Base-by-base conservation (phyloP, 2,329 filamentous ascomycete species). In the Incumbomyces delicatus region DNA sequence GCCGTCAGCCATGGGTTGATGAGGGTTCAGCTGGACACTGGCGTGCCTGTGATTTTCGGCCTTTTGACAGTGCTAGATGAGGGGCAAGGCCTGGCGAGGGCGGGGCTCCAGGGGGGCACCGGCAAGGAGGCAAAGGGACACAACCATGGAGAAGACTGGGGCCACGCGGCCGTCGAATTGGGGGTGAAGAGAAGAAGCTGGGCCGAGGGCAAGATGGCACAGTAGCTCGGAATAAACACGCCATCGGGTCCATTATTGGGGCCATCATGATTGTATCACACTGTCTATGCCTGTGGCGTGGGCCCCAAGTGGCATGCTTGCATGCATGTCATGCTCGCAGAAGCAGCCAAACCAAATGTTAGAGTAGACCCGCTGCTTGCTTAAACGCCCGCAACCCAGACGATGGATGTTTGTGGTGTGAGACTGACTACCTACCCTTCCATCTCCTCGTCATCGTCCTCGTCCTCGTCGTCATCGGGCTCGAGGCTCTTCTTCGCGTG, bases 61-160 rank as follows among this genome's bases (percentile, higher is more conserved):
- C 73, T 96, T 58, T 71, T 98, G 65, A 98, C 92, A 17, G 81
- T 96, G 42, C 70, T 98, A 58, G 85, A 68, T 46, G 89, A 96
- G 62, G 83, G 89, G 60, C 92, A 98, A 69, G 92, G 87, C 11
- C 72, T 84, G 66, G 81, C 84, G 46, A 78, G 92, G 53, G 90
- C 92, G 13, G 92, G 92, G 1, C 68, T 95, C 48, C 66, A 69
- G n/a, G 50, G 55, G 18, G 74, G 72, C 20, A 73, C 56, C 6
- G 61, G 56, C 12, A 53, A 63, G 50, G 57, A 62, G 49, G 66
- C 63, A 13, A 68, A 70, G 49, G 71, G 79, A 57, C 92, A 96
- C 65, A 96, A 96, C 68, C 90, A 98, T 68, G 92, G 92, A 22
- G 84, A 92, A 69, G 90, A 96, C 66, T 98, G 92, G 92, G 92